phyloP scores from a whole-genome alignment of 2,329 filamentous ascomycete species.

The Fusarium vanettenii region DNA sequence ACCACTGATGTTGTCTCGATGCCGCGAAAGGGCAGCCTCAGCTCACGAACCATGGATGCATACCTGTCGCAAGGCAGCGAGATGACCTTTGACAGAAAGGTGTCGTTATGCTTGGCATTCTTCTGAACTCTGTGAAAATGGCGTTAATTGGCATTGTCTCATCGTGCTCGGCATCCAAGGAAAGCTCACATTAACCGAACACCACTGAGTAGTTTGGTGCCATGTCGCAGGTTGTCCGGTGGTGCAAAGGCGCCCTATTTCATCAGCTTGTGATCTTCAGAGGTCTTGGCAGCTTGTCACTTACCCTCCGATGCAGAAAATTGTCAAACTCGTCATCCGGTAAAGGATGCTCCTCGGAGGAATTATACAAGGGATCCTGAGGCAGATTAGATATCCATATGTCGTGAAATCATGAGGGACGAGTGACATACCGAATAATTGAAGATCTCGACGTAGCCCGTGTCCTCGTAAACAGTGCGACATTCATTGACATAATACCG shows the following conservation, averaged over 20 bases:
- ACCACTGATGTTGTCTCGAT: conserved; percentile 70
- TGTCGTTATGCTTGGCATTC: conserved; percentile 66
- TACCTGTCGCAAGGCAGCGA: conserved; percentile 64
- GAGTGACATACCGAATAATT: conserved; percentile 65
- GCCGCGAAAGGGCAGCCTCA: conserved; percentile 66
- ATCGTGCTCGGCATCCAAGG: background rate
- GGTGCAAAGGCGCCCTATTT: conserved; percentile 65
- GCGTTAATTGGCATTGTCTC: conserved; percentile 7
- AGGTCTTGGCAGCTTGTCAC: conserved; percentile 33
- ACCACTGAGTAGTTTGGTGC: conserved; percentile 60
- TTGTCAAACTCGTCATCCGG: conserved; percentile 68
- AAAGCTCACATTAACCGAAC: conserved; percentile 65
- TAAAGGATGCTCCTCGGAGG: conserved; percentile 63
- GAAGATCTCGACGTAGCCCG: conserved; percentile 67
- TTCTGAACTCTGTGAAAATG: conserved; percentile 61
- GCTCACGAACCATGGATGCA: conserved; percentile 64
- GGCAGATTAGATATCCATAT: background rate
- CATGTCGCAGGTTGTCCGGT: conserved; percentile 54
- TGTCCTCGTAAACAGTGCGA: conserved; percentile 61
- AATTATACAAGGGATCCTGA: conserved; percentile 63
- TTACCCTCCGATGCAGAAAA: conserved; percentile 63
- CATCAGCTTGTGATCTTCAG: conserved; percentile 13
- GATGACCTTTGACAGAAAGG: conserved; percentile 66
- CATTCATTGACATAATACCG: conserved; percentile 60
- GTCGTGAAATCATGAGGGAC: background rate